Percentiles rank a stretch among this genome's conserved stretches.
These are phyloP conservation scores for Phytopythium chamaehyphon DNA, from an alignment of 352 stramenopile species.

Conservation along the genomic window DNA sequence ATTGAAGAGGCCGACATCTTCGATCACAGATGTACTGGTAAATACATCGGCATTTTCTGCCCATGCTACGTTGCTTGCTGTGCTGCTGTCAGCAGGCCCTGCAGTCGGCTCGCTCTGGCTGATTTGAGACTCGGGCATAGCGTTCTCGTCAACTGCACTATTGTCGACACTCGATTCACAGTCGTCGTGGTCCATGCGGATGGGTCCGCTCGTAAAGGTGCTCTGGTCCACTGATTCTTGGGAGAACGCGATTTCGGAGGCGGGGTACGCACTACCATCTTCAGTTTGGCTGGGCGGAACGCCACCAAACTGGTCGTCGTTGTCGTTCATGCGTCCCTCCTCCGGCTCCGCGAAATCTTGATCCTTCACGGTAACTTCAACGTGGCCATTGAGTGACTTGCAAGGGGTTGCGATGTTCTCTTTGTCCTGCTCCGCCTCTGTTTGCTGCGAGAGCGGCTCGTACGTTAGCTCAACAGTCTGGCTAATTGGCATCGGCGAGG, in stretches of 20 bases:
- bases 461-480: slow-evolving; percentile 33
- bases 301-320: neutral
- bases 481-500: slow-evolving; percentile 22
- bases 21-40: slow-evolving; percentile 78
- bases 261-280: neutral
- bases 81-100: neutral
- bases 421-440: slow-evolving; percentile 6
- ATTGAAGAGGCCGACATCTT: slow-evolving; percentile 83
- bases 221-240: slow-evolving; percentile 1
- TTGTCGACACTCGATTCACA: too few species aligned
- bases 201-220: neutral
- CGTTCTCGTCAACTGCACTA: too few species aligned
- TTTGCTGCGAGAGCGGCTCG: slow-evolving; percentile 7
- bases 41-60: slow-evolving; percentile 22
- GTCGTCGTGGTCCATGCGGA: too few species aligned
- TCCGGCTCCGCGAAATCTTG: slow-evolving; percentile 10
- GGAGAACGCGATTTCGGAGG: neutral
- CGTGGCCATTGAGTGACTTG: too few species aligned
- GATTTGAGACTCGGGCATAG: neutral
- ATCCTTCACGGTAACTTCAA: neutral
- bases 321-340: neutral
- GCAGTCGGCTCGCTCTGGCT: slow-evolving; percentile 1
- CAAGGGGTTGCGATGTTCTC: slow-evolving; percentile 7
- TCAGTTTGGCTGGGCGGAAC: neutral
- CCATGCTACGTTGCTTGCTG: neutral